These are phyloP conservation scores for Fusarium drepaniforme DNA, from an alignment of 2,329 filamentous ascomycete species.

Conservation along the genomic window DNA sequence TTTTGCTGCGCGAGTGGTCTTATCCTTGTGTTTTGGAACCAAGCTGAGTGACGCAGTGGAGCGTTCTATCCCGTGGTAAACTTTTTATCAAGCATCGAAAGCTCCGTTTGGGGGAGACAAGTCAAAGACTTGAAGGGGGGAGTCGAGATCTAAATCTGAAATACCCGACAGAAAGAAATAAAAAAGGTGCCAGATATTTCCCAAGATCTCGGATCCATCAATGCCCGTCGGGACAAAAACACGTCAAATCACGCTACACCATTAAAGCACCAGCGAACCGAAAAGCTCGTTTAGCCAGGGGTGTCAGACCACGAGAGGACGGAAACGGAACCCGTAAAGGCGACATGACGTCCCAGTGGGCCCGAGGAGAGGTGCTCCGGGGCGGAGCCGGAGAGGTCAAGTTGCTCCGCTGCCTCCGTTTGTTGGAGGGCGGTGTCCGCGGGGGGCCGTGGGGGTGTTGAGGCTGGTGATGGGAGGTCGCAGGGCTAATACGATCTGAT, in stretches of 20 bases:
- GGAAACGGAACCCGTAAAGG: neutral
- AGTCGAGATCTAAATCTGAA: slow-evolving; percentile 1
- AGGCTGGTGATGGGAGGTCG: neutral
- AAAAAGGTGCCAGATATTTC: neutral
- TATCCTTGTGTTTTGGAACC: neutral
- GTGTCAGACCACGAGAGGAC: neutral
- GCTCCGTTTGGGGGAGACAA: neutral
- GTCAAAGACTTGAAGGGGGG: neutral
- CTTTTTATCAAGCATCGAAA: neutral
- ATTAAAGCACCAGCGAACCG: neutral
- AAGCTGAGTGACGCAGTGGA: neutral
- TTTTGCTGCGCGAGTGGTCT: neutral
- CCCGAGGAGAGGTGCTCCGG: neutral
- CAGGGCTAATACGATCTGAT: neutral
- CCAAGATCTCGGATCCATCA: slow-evolving; percentile 4
- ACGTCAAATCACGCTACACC: slow-evolving; percentile 11
- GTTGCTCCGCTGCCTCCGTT: slow-evolving; percentile 6
- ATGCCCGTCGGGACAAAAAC: neutral
- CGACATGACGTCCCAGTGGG: neutral
- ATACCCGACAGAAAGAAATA: neutral
- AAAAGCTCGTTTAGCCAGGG: neutral
- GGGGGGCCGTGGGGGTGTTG: neutral
- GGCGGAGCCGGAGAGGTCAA: neutral
- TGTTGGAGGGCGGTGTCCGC: neutral
- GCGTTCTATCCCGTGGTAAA: neutral